Evolutionary conservation across 2,329 filamentous ascomycete species (phyloP), one percentile per base, ranked within the genome.

Genomic region (Boeremia exigua): DNA sequence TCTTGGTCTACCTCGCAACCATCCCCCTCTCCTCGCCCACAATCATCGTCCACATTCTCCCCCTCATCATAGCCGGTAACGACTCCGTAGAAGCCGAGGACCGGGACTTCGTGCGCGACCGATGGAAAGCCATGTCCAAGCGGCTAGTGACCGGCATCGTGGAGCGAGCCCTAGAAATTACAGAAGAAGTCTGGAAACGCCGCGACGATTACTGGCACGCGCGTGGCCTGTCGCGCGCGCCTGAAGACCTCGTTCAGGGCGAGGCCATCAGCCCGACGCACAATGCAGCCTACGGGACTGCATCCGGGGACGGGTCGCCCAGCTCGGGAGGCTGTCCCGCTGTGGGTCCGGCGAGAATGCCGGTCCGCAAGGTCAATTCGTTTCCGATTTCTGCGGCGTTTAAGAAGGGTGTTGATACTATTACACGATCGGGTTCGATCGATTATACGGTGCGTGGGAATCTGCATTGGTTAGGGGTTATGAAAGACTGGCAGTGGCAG

Each of bases 401-500:
- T 25, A 70, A 66, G 47, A 65, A 60, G 19, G 62, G 67, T 6
- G 63, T 66, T 2, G 72, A 74, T 54, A 62, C 60, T 14, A 48
- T 68, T 19, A 73, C 69, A 12, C 65, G 74, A 51, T 79, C 81
- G 46, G 79, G 84, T 55, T 83, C 86, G 59, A 78, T 79, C 48
- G 84, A 87, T 54, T 82, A 85, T 68, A 88, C 85, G 2, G 84
- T 89, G 6, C 79, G 84, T 55, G 87, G 87, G 4, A 79, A 77
- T 48, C 71, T 87, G 68, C 87, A 89, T 74, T 90, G 87, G 87
- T 79, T 88, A 2, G 84, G 86, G 29, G 85, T 89, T 40, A 89
- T 89, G 87, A 83, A 82, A 60, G 86, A 89, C 64, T 87, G 84
- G 84, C 77, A 80, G 25, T 89, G 86, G 86, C 86, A 89, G 81